Evolutionary conservation across 1,139 yeast genomes (phyloP), one percentile per base, ranked within the genome.

Genomic region (Hanseniaspora uvarum): DNA sequence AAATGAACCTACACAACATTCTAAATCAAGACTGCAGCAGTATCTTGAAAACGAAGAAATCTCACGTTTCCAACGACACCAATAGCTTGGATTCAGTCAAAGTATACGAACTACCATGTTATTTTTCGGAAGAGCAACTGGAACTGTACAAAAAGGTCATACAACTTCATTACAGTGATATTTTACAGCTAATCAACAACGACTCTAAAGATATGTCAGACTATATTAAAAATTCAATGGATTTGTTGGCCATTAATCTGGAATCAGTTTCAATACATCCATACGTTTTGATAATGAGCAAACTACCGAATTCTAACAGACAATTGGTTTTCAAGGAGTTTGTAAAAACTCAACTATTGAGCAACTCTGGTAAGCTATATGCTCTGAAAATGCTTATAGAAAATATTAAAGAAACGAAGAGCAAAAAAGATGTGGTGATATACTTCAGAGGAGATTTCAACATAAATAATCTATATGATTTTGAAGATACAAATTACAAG

Each of bases 141-240:
- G 94, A 87, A 63, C 74, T 92, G 54, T 86, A 92, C n/a, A 95
- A 89, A 68, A 95, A 88, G 65, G 88, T 92, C 30, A 85, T 92
- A 7, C 85, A 95, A 1, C 72, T 88, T 45, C 97, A 92, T 67
- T 88, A 88, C 64, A 81, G 94, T 34, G 97, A 89, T 65, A 86
- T 92, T 55, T 72, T 89, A 61, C 83, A 87, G 68, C 87, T 45
- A 14, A 46, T 45, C 2, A 52, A 52, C 31, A 46, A 40, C 16
- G 31, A 31, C 4, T 21, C 36, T 19, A 38, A 21, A 2, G 51
- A 52, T 11, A 38, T 46, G 16, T 33, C 40, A 26, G 50, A 46
- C 21, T 46, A 31, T 21, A 52, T 31, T 4, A 52, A 44, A 24
- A 52, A 83, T 65, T 82, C 84, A 23, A 71, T 88, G 62, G 78